Percentiles rank a stretch among this genome's conserved stretches.
phyloP scores from a whole-genome alignment of 2,329 filamentous ascomycete species.

The Corniculantispora saksenae region DNA sequence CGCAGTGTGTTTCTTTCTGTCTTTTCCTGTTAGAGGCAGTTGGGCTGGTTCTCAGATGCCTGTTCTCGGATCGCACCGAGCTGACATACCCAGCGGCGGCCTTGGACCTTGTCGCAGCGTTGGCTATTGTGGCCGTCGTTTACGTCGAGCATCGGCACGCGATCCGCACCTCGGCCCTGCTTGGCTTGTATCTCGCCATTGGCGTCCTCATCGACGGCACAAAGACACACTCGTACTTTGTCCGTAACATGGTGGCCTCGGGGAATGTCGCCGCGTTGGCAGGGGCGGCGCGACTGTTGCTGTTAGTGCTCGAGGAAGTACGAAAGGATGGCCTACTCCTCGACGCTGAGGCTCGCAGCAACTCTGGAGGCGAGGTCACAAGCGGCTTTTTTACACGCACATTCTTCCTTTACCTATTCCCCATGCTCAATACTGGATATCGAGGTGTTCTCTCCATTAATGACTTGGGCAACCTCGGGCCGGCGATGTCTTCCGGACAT shows the following conservation, averaged over 20 bases:
- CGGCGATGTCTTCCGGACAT: not conserved
- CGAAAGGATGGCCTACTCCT: not conserved
- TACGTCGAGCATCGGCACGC: conserved; percentile 3
- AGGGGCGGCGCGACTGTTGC: not conserved
- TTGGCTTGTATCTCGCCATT: not conserved
- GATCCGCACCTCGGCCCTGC: not conserved
- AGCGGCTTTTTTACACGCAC: not conserved
- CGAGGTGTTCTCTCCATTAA: not conserved
- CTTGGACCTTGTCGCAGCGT: not conserved
- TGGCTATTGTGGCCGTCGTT: not conserved
- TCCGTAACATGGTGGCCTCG: not conserved
- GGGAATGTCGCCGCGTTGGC: not conserved
- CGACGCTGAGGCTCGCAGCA: not conserved
- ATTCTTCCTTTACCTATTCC: not conserved
- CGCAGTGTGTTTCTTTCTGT: not conserved
- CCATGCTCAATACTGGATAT: not conserved
- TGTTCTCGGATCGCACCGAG: not conserved
- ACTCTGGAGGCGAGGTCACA: not conserved
- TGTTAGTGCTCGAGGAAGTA: not conserved
- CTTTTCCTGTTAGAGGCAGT: not conserved
- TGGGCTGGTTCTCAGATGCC: not conserved
- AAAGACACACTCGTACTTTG: not conserved
- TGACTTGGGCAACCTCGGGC: not conserved
- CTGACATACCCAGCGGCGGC: not conserved
- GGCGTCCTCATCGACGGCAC: not conserved